Base-by-base conservation (phyloP, 768 basidiomycete species). In the Tricholoma sp. region DNA sequence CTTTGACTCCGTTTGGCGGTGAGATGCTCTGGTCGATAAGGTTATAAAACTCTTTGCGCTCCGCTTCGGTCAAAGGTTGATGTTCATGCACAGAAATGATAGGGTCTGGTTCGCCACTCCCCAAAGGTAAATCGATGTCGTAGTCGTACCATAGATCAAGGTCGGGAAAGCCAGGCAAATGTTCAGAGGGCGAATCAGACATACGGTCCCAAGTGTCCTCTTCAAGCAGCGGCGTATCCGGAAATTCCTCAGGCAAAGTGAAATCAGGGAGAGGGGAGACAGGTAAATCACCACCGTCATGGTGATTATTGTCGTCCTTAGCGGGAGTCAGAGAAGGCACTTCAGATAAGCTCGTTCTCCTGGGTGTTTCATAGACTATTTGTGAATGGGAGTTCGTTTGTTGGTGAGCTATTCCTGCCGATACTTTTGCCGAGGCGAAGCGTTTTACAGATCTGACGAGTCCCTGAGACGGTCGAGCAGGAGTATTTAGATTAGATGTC, bases 1-100 rank as follows among this genome's bases (percentile, higher is more conserved):
- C 81, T 58, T 79, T 74, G 43, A 82, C 72, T 41, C 78, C 78
- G 31, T 65, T 56, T 18, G 76, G 71, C 56, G 75, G 74, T 12
- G 77, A 79, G 51, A 86, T 74, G 45, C 71, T 76, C 59, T 71
- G 73, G 57, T 80, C 76, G 37, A 86, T 69, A 24, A 79, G 67
- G 50, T 78, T 72, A 61, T 86, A 86, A 56, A 81, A 71, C 22
- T 74, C 77, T 53, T 70, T 66, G 32, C 83, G 80, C 64, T 84
- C 81, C n/a, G 65, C 61, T 55, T 69, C 58, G 12, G 75, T 72
- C 47, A 83, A 70, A 19, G 73, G 62, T 34, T 61, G 66, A 51
- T 72, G 64, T 43, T 72, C 68, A 49, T 72, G 69, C 12, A 66
- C 50, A 39, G 60, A 56, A 53, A 61, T 52, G 7, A 66, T 55